Percentiles rank a stretch among this genome's conserved stretches.
These are phyloP conservation scores for Metschnikowia lunata DNA, from an alignment of 805 yeast genomes.

Conservation along the genomic window DNA sequence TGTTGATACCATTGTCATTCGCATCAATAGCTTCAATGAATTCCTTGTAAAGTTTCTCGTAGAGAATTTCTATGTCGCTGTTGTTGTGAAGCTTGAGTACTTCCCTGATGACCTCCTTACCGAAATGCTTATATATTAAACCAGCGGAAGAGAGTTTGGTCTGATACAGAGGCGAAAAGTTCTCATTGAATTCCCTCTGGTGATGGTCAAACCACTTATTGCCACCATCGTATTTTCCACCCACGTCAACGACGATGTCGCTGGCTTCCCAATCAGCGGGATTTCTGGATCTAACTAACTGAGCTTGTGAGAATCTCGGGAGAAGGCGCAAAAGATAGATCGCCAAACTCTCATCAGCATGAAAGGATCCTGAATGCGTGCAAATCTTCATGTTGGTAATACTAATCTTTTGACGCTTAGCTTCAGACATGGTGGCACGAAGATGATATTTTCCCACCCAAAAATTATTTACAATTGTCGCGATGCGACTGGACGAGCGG, in stretches of 20 bases:
- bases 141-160: conserved; percentile 95
- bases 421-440: conserved; percentile 17
- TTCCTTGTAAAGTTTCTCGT: conserved; percentile 73
- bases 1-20: conserved; percentile 87
- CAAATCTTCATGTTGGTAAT: conserved; percentile 54
- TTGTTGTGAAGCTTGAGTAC: conserved; percentile 40
- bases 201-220: conserved; percentile 90
- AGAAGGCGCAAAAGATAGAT: conserved; percentile 75
- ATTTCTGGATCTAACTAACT: conserved; percentile 77
- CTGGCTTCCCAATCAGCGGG: conserved; percentile 77
- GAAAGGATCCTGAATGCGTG: conserved; percentile 91
- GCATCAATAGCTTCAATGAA: conserved; percentile 93
- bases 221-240: conserved; percentile 79
- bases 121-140: conserved; percentile 81
- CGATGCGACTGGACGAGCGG: conserved; percentile 11
- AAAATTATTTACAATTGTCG: conserved; percentile 6
- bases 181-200: conserved; percentile 83
- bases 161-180: conserved; percentile 55
- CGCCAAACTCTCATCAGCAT: conserved; percentile 95
- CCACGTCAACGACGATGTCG: conserved; percentile 92
- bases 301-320: conserved; percentile 64
- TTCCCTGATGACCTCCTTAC: conserved; percentile 61
- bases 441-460: conserved; percentile 1
- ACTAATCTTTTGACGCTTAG: conserved; percentile 18
- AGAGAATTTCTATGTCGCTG: conserved; percentile 53